Percentiles rank a stretch among this genome's conserved stretches.
Conservation (phyloP, 2,329 filamentous ascomycete species). For the Fusarium avenaceum region DNA sequence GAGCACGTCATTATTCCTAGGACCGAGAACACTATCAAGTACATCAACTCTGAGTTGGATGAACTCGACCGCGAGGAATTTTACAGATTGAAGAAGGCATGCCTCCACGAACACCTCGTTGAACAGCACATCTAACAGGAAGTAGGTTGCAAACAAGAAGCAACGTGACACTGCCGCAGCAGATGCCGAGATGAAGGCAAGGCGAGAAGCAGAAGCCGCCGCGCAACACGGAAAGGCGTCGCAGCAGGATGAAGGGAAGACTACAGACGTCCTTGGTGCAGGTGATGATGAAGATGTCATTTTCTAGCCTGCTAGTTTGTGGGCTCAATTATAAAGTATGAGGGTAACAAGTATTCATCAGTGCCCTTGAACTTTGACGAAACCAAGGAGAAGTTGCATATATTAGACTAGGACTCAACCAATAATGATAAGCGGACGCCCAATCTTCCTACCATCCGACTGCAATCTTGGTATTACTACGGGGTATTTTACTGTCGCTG, state of each 20-base stretch:
- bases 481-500: slow-evolving; percentile 79
- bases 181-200: slow-evolving; percentile 82
- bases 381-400: not conserved
- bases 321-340: not conserved
- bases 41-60: slow-evolving; percentile 98
- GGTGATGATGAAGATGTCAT: slow-evolving; percentile 89
- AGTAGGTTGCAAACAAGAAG: slow-evolving; percentile 81
- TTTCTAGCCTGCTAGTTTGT: slow-evolving; percentile 66
- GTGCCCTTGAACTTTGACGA: not conserved
- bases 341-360: not conserved
- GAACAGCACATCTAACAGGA: slow-evolving; percentile 16
- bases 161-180: slow-evolving; percentile 79
- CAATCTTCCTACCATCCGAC: not conserved
- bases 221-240: slow-evolving; percentile 53
- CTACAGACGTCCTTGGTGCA: slow-evolving; percentile 77
- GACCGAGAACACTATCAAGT: slow-evolving; percentile 99
- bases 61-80: slow-evolving; percentile 98
- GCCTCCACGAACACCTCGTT: not conserved
- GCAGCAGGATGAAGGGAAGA: slow-evolving; percentile 54
- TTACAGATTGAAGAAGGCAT: slow-evolving; percentile 90
- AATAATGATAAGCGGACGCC: not conserved
- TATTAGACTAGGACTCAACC: slow-evolving; percentile 5
- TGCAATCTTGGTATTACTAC: not conserved
- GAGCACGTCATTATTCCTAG: slow-evolving; percentile 97
- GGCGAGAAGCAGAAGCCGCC: slow-evolving; percentile 67